Base-by-base conservation (phyloP, 768 basidiomycete species). In the Boletus edulis region DNA sequence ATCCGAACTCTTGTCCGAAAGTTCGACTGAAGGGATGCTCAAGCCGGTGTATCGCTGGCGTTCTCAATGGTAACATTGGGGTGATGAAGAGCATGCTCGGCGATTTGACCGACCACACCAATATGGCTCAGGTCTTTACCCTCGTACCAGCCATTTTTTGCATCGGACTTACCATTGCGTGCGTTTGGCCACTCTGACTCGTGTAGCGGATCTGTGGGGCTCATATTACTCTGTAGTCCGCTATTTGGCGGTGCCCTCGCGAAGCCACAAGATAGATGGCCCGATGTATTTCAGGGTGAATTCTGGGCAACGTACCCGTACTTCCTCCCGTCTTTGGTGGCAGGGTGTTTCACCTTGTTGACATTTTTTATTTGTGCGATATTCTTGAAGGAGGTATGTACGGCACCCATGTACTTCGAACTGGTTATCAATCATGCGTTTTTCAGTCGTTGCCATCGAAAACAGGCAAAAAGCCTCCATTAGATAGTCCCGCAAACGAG, bases 161-260 rank as follows among this genome's bases (percentile, higher is more conserved):
- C 20, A 5, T 35, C 15, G 31, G 41, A 20, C 3, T 2, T 17
- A 35, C 49, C 7, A 22, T 42, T 9, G 49, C 40, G 49, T 51
- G n/a, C 7, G 50, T 51, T 44, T 14, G 2, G 11, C 1, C 6
- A 29, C 27, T 6, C 20, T 50, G 13, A 27, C 20, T 22, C 9
- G n/a, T 15, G 18, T 12, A 15, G 10, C 22, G 20, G 13, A 8
- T 20, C 5, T 42, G 2, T 20, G 46, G 46, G 9, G 5, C 10
- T 42, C 3, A 57, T n/a, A 17, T 8, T 4, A 1, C 14, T n/a
- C 43, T 27, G 67, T 57, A 82, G 83, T 27, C 82, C 84, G 12
- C 66, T 86, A 18, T 80, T 83, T 32, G 85, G 85, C 3, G 85
- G 85, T 7, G 73, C 72, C 13, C 73, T 86, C 39, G 74, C 76